Base-by-base conservation (phyloP, 169 alveolate genomes). In the Plasmodium sp. region DNA sequence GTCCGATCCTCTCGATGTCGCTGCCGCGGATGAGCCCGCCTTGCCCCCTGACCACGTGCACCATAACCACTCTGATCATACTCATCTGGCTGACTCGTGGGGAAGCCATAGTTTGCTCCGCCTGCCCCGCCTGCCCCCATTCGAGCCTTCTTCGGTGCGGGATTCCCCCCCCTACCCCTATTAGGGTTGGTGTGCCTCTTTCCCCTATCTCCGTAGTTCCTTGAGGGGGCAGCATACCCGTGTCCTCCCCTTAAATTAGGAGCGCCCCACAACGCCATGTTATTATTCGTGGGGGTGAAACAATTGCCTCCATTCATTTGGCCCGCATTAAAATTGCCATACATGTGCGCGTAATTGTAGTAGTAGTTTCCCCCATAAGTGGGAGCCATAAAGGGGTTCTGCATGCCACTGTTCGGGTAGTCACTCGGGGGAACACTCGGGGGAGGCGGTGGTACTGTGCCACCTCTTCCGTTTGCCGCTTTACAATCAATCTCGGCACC, bases 151-250 rank as follows among this genome's bases (percentile, higher is more conserved):
- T 88, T 88, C n/a, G 84, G 14, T 43, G 27, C 51, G 18, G 74
- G 33, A 58, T 88, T 22, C 18, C 7, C 62, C 12, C n/a, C 56
- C 18, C 81, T 88, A 33, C 16, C 34, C 80, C 41, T 67, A 27
- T 45, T 36, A 88, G n/a, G 36, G 43, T 82, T 82, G 54, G 43
- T 51, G 41, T 62, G 27, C 14, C 77, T 77, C 27, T 79, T 88
- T 51, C 84, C 84, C 54, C 48, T 79, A 80, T 88, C 33, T 88
- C 62, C 9, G 73, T 79, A 39, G 34, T 88, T 88, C 45, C 48
- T 56, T 18, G 81, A 36, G 14, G 62, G 43, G 10, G 22, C 56
- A 80, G 14, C 79, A 81, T 16, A 81, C 31, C 39, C 51, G 39
- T 33, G 12, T 5, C 75, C 36, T 16, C 71, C 54, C 39, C 51